Evolutionary conservation across 148 eudicot genomes (phyloP).

Genomic region (Camellia japonica): DNA sequence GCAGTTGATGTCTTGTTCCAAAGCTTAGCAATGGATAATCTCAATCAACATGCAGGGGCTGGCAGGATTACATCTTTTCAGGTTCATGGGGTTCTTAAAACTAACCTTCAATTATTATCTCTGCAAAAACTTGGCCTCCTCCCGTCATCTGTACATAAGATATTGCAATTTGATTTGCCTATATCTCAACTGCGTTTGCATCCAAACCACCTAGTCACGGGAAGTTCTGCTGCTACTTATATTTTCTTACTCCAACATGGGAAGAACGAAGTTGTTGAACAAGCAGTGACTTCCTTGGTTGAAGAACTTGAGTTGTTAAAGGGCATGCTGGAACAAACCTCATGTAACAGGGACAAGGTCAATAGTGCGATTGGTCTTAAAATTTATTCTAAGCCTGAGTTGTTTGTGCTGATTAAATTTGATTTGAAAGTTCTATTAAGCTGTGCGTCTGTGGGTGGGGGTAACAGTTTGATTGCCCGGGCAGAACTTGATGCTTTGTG

Average conservation of each 20-base stretch:
- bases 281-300: constrained; percentile 46
- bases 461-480: constrained; percentile 36
- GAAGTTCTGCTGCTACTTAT: constrained; percentile 88
- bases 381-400: constrained; percentile 55
- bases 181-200: constrained; percentile 88
- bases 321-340: constrained; percentile 37
- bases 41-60: constrained; percentile 22
- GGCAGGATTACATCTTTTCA: constrained; percentile 64
- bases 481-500: constrained; percentile 52
- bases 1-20: constrained; percentile 73
- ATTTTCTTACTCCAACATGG: constrained; percentile 89
- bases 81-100: constrained; percentile 94
- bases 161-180: constrained; percentile 68
- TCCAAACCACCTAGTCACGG: constrained; percentile 84
- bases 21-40: constrained; percentile 53
- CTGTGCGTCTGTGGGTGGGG: constrained; percentile 56
- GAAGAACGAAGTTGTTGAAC: constrained; percentile 73
- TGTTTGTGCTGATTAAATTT: constrained; percentile 71
- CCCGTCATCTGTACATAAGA: constrained; percentile 66
- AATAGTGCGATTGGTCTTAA: constrained; percentile 13
- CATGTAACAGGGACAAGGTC: constrained; percentile 21
- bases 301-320: constrained; percentile 65
- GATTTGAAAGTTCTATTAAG: constrained; percentile 72
- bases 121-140: constrained; percentile 83
- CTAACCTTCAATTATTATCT: constrained; percentile 85